phyloP scores from a whole-genome alignment of 2,329 filamentous ascomycete species.

The Penicillium italicum region DNA sequence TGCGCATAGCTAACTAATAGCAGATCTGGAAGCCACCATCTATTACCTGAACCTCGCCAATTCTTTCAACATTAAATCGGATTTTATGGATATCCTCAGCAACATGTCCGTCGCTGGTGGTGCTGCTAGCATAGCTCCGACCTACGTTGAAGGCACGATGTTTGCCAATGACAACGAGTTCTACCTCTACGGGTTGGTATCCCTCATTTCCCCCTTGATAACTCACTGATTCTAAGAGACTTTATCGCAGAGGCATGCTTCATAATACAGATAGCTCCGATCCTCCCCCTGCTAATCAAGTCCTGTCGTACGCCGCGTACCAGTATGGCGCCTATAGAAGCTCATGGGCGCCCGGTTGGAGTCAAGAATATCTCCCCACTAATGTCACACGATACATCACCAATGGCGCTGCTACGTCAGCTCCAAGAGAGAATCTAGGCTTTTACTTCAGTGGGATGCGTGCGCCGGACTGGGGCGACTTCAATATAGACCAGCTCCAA shows the following conservation, averaged over 20 bases:
- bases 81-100: conserved; percentile 11
- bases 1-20: neutral
- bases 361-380: conserved; percentile 40
- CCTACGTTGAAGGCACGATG: conserved; percentile 61
- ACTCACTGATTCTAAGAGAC: neutral
- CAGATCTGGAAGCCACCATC: conserved; percentile 12
- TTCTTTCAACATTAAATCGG: conserved; percentile 13
- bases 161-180: conserved; percentile 63
- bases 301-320: conserved; percentile 50
- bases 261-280: conserved; percentile 34
- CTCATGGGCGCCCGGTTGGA: conserved; percentile 37
- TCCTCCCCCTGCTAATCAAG: conserved; percentile 42
- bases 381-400: conserved; percentile 60
- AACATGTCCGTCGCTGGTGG: conserved; percentile 37
- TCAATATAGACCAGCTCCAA: conserved; percentile 42
- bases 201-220: neutral
- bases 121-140: conserved; percentile 40
- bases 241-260: conserved; percentile 45
- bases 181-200: conserved; percentile 57
- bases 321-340: conserved; percentile 51
- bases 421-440: conserved; percentile 66
- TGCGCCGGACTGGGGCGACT: conserved; percentile 49
- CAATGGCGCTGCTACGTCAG: conserved; percentile 61
- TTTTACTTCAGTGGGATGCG: conserved; percentile 68
- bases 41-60: conserved; percentile 16